Evolutionary conservation across 2,329 filamentous ascomycete genomes (phyloP).

Genomic region (Graphiopsis chlorocephala): DNA sequence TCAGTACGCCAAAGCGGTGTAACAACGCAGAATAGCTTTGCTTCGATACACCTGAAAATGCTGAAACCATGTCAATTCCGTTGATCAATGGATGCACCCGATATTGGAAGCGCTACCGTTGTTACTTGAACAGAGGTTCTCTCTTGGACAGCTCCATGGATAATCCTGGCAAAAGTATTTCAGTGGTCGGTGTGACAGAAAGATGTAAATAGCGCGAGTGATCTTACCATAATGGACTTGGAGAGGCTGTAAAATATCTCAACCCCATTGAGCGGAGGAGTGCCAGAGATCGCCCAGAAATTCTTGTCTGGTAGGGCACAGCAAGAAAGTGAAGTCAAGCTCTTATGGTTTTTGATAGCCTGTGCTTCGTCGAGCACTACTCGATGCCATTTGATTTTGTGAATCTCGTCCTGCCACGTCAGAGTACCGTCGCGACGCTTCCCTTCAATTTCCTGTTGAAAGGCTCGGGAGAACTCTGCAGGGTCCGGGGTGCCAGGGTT

Average conservation of each 20-base stretch:
- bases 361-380: conserved; percentile 84
- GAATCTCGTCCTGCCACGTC: conserved; percentile 27
- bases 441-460: neutral
- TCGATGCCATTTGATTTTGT: conserved; percentile 63
- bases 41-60: conserved; percentile 69
- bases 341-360: conserved; percentile 68
- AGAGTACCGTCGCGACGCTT: conserved; percentile 20
- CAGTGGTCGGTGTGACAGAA: too few relatives aligned
- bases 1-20: neutral
- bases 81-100: conserved; percentile 57
- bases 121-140: too few relatives aligned
- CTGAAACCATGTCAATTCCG: conserved; percentile 75
- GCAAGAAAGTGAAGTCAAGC: conserved; percentile 68
- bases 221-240: conserved; percentile 64
- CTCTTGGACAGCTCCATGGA: too few relatives aligned
- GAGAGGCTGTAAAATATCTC: conserved; percentile 78
- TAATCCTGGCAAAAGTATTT: too few relatives aligned
- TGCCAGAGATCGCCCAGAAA: conserved; percentile 77
- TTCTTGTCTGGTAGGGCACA: conserved; percentile 66
- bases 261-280: conserved; percentile 59
- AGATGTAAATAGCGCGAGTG: too few relatives aligned
- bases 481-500: neutral
- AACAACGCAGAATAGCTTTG: conserved; percentile 27
- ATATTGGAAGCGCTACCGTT: too few relatives aligned
- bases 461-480: neutral